Evolutionary conservation across 495 filamentous ascomycete genomes (phyloP).

Genomic region (Hypoxylon perforatum): DNA sequence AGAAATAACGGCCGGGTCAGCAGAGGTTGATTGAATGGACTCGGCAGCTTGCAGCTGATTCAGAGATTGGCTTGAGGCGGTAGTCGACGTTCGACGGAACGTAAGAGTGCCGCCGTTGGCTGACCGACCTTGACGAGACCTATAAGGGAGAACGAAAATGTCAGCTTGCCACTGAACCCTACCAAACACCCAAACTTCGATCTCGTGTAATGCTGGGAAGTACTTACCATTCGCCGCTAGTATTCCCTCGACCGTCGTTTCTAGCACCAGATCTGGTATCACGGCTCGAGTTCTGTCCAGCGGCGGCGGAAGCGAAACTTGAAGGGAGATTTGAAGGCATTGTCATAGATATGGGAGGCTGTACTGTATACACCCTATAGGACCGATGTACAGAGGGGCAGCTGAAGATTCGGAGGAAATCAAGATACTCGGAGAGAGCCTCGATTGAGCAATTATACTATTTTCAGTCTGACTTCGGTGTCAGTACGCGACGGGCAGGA

Average conservation of each 20-base stretch:
- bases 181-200: not conserved
- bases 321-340: conserved; percentile 85
- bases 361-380: conserved; percentile 23
- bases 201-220: not conserved
- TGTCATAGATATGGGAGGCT: conserved; percentile 29
- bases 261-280: conserved; percentile 62
- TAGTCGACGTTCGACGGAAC: conserved; percentile 81
- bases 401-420: conserved; percentile 12
- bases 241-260: conserved; percentile 63
- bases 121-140: conserved; percentile 63
- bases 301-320: conserved; percentile 85
- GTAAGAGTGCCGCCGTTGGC: conserved; percentile 83
- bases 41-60: conserved; percentile 66
- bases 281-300: conserved; percentile 72
- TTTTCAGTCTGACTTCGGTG: conserved; percentile 6
- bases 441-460: not conserved
- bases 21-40: conserved; percentile 51
- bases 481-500: conserved; percentile 10
- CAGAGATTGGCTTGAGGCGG: conserved; percentile 65
- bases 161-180: conserved; percentile 39
- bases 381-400: conserved; percentile 5
- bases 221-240: conserved; percentile 47
- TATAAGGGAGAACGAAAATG: conserved; percentile 28
- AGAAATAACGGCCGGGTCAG: conserved; percentile 49
- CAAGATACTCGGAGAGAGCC: conserved; percentile 9